Evolutionary conservation across 257 asterid genomes (phyloP).

Genomic region (Ballota nigra): DNA sequence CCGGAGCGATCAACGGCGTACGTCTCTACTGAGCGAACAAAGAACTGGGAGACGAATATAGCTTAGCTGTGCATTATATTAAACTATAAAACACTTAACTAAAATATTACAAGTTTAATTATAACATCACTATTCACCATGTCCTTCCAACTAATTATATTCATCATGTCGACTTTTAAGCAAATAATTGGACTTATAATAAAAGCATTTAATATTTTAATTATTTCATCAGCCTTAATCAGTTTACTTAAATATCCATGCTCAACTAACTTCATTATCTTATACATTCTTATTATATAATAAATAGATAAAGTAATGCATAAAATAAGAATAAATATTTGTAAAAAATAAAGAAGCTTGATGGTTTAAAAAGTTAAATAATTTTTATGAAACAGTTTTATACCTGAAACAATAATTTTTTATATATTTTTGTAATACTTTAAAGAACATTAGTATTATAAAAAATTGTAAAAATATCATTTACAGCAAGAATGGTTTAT

Average conservation of each 20-base stretch:
- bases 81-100: not conserved
- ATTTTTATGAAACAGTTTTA: too few relatives aligned
- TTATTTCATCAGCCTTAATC: not conserved
- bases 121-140: not conserved
- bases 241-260: not conserved
- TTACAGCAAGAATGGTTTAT: too few relatives aligned
- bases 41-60: not conserved
- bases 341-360: not conserved
- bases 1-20: too few relatives aligned
- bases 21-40: too few relatives aligned
- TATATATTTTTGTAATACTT: too few relatives aligned
- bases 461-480: too few relatives aligned
- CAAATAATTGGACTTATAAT: not conserved
- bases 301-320: not conserved
- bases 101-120: not conserved
- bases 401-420: too few relatives aligned
- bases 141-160: constrained; percentile 9
- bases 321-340: too few relatives aligned
- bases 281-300: not conserved
- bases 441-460: too few relatives aligned
- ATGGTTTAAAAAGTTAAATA: too few relatives aligned
- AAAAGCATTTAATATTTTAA: not conserved
- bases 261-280: not conserved
- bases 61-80: not conserved
- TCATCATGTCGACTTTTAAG: not conserved